phyloP scores from a whole-genome alignment of 1,139 yeast genomes.

The Yamadazyma sp. region DNA sequence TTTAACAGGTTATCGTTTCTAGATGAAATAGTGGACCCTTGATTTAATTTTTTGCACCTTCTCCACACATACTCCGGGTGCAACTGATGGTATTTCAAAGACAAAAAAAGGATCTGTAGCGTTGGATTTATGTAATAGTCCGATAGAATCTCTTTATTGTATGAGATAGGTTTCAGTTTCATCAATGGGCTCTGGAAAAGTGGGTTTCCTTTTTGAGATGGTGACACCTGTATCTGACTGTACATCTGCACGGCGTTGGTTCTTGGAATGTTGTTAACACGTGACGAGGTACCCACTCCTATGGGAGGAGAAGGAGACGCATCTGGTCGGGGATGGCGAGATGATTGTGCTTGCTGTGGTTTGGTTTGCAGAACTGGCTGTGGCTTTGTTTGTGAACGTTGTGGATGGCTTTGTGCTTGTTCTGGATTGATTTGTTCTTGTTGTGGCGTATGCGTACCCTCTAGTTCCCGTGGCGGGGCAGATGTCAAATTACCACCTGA shows the following conservation, averaged over 20 bases:
- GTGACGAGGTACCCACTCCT: background rate
- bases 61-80: slow-evolving; percentile 85
- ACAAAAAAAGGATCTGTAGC: slow-evolving; percentile 69
- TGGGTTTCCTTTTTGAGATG: slow-evolving; percentile 46
- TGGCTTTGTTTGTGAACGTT: background rate
- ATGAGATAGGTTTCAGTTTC: slow-evolving; percentile 39
- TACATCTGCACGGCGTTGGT: slow-evolving; percentile 20
- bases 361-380: background rate
- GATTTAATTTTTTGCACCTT: slow-evolving; percentile 55
- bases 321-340: background rate
- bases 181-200: slow-evolving; percentile 37
- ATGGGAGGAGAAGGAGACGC: background rate
- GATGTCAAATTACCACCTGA: no score
- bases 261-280: background rate
- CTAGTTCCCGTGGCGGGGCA: no score
- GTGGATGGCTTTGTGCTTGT: background rate
- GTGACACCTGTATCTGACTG: slow-evolving; percentile 24
- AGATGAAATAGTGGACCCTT: slow-evolving; percentile 24
- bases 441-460: background rate
- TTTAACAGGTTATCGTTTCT: slow-evolving; percentile 48
- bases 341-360: background rate
- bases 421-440: background rate
- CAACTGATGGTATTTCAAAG: slow-evolving; percentile 78
- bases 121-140: slow-evolving; percentile 70
- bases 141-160: slow-evolving; percentile 36